Evolutionary conservation across 2,329 filamentous ascomycete species (phyloP).

Genomic region (Penicillium crustosum): DNA sequence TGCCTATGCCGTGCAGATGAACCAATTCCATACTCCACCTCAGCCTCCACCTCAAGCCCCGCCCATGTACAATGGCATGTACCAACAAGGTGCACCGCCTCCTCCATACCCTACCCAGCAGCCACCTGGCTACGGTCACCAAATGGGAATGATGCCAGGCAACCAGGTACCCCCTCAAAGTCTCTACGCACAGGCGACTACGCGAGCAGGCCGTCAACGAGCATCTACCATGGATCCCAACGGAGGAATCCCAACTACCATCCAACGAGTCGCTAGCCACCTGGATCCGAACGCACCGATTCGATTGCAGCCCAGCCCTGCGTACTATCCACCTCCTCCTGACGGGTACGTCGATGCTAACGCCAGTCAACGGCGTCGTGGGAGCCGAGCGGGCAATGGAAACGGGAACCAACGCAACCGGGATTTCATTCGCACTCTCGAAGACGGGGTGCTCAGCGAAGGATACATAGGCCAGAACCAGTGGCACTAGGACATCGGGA

Average conservation of each 20-base stretch:
- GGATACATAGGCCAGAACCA: constrained; percentile 78
- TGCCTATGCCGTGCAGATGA: constrained; percentile 66
- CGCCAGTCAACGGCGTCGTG: constrained; percentile 68
- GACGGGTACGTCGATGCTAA: constrained; percentile 73
- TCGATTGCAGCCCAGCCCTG: constrained; percentile 88
- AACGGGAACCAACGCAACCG: constrained; percentile 59
- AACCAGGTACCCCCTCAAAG: constrained; percentile 73
- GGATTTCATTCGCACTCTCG: constrained; percentile 91
- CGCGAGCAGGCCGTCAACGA: constrained; percentile 77
- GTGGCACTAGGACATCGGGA: constrained; percentile 56
- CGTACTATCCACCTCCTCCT: constrained; percentile 91
- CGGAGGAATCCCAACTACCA: constrained; percentile 83
- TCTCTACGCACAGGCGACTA: constrained; percentile 70
- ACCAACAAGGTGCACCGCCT: constrained; percentile 69
- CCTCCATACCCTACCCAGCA: constrained; percentile 78
- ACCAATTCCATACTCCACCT: constrained; percentile 52
- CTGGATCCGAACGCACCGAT: constrained; percentile 94
- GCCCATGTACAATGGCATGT: constrained; percentile 79
- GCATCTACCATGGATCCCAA: constrained; percentile 97
- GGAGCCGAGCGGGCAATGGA: constrained; percentile 62
- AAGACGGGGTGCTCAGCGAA: constrained; percentile 91
- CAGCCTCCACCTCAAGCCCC: constrained; percentile 50
- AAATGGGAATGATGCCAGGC: constrained; percentile 68
- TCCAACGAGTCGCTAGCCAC: constrained; percentile 93
- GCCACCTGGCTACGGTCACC: constrained; percentile 65